Conservation (phyloP, 768 basidiomycete genomes). For the Glaciozyma antarctica region DNA sequence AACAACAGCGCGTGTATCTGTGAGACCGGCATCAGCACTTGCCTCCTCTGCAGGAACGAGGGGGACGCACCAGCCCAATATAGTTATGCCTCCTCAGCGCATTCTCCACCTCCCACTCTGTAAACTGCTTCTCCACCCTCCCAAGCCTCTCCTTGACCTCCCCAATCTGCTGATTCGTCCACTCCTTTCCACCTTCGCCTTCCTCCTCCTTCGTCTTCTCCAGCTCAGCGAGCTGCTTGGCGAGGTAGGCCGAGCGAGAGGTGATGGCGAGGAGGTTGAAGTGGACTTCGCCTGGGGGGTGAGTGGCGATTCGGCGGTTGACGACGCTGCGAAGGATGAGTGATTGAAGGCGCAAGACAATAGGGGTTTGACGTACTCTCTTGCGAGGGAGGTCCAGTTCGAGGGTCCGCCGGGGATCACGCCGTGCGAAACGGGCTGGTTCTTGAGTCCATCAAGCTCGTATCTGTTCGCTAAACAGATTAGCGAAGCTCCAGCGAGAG, state of each 20-base stretch:
- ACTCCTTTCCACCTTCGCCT: constrained; percentile 40
- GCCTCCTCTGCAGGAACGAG: not conserved
- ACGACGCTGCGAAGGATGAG: constrained; percentile 46
- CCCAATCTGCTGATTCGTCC: constrained; percentile 42
- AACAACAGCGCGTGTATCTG: constrained; percentile 55
- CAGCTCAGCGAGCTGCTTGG: constrained; percentile 65
- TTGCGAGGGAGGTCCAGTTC: constrained; percentile 74
- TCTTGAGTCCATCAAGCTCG: constrained; percentile 86
- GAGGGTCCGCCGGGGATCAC: constrained; percentile 55
- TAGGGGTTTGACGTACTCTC: constrained; percentile 44
- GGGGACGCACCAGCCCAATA: constrained; percentile 45
- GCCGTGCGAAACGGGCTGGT: constrained; percentile 71
- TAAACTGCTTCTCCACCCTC: constrained; percentile 30
- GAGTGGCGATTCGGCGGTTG: constrained; percentile 77
- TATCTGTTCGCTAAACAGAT: constrained; percentile 43
- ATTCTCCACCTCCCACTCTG: constrained; percentile 50
- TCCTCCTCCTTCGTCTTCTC: constrained; percentile 55
- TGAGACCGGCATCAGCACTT: too few species aligned
- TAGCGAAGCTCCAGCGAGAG: not conserved
- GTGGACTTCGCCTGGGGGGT: constrained; percentile 71
- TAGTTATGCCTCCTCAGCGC: constrained; percentile 78
- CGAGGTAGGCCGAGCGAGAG: constrained; percentile 42
- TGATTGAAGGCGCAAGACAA: not conserved
- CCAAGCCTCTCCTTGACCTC: constrained; percentile 63
- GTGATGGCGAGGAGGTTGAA: constrained; percentile 52